Conservation (phyloP, 345 rosid species). For the Lepidium aucheri region DNA sequence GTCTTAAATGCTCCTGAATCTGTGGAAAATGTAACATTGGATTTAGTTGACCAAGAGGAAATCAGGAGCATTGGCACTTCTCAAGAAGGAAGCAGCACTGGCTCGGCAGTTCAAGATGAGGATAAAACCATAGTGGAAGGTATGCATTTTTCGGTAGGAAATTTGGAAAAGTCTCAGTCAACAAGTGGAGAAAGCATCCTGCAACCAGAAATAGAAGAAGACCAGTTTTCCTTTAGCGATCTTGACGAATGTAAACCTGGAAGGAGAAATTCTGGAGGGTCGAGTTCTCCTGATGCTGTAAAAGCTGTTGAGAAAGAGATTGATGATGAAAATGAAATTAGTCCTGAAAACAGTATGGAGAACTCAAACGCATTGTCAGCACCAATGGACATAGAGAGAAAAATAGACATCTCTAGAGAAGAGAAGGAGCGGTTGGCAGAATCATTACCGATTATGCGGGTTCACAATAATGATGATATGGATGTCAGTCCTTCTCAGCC, state of each 20-base stretch:
- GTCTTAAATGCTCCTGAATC: conserved; percentile 19
- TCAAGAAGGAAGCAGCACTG: conserved; percentile 20
- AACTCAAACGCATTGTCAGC: conserved; percentile 29
- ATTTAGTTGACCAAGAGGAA: conserved; percentile 11
- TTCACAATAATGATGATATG: conserved; percentile 18
- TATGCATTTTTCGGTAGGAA: conserved; percentile 13
- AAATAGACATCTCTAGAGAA: conserved; percentile 19
- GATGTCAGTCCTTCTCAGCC: conserved; percentile 30
- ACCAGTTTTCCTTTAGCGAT: conserved; percentile 65
- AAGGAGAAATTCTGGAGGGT: conserved; percentile 16
- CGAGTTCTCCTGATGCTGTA: conserved; percentile 18
- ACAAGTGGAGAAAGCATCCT: conserved; percentile 23
- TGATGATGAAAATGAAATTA: conserved; percentile 5
- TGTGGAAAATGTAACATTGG: neutral
- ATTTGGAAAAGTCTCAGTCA: conserved; percentile 14
- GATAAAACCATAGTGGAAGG: conserved; percentile 10
- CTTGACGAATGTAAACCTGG: conserved; percentile 36
- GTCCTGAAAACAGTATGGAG: conserved; percentile 25
- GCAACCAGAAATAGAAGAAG: conserved; percentile 50
- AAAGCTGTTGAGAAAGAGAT: conserved; percentile 19
- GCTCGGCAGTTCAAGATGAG: conserved; percentile 22
- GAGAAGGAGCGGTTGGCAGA: conserved; percentile 36
- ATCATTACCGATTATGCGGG: conserved; percentile 65
- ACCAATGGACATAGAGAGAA: conserved; percentile 43
- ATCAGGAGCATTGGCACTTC: conserved; percentile 18